Base-by-base conservation (phyloP, 495 filamentous ascomycete species). In the Diplogelasinospora grovesii region DNA sequence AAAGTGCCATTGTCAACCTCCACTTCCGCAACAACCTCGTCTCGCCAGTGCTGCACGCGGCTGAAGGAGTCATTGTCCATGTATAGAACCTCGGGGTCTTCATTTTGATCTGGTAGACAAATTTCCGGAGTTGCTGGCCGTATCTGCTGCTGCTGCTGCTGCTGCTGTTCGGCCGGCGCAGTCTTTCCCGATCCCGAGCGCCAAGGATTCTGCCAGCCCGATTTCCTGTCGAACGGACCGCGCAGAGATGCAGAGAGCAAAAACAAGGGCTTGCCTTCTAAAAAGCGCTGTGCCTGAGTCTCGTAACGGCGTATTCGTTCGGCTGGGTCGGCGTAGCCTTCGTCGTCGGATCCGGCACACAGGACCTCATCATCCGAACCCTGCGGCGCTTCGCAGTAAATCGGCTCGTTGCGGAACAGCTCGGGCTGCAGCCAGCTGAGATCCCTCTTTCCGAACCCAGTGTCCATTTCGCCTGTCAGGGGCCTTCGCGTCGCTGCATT, bases 141-240 rank as follows among this genome's bases (percentile, higher is more conserved):
- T n/a, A n/a, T n/a, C n/a, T n/a, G n/a, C n/a, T n/a, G n/a, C n/a
- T n/a, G n/a, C n/a, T n/a, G n/a, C n/a, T n/a, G n/a, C n/a, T n/a
- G n/a, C n/a, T n/a, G n/a, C 4, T 35, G 38, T 29, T 45, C 50
- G 10, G 19, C 21, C 21, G 10, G 39, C 8, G 38, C 19, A 5
- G 42, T 3, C 39, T 33, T 39, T 29, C 19, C 16, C 3, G 50
- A 46, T 4, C 48, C 31, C 1, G 54, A 60, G 8, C 39, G 59
- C 82, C 79, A 85, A 0, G 81, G 82, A 47, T 86, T 86, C 18
- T 48, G 45, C 82, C 82, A 86, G 20, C 66, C 70, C 1, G 66
- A 60, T 5, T 56, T 40, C 49, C 45, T 56, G 11, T 77, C 70
- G 35, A 86, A 81, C 1, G 82, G 82, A 0, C 82, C 83, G 15